Percentiles rank a stretch among this genome's conserved stretches.
phyloP scores from a whole-genome alignment of 805 yeast species.

The Sugiyamaella chiloensis region DNA sequence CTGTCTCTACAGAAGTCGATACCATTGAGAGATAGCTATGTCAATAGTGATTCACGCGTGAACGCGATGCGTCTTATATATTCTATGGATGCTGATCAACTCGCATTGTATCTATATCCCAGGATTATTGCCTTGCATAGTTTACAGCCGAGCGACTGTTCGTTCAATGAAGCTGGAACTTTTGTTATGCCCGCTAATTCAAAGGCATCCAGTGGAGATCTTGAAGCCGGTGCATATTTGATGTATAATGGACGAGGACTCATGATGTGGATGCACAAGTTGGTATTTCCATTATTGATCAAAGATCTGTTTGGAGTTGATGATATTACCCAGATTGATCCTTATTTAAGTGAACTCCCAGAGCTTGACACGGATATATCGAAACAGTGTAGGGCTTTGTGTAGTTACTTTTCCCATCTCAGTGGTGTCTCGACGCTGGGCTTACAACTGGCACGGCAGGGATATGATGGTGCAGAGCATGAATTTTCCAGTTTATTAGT shows the following conservation, averaged over 20 bases:
- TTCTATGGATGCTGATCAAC: slow-evolving; percentile 51
- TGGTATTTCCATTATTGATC: slow-evolving; percentile 62
- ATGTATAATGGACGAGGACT: slow-evolving; percentile 64
- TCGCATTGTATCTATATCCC: slow-evolving; percentile 74
- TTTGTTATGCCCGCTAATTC: slow-evolving; percentile 51
- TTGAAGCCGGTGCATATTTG: slow-evolving; percentile 66
- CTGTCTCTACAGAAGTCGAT: slow-evolving; percentile 67
- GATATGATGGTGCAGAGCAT: slow-evolving; percentile 56
- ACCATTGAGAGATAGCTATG: slow-evolving; percentile 52
- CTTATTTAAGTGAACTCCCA: slow-evolving; percentile 61
- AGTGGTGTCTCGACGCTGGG: slow-evolving; percentile 42
- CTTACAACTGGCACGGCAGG: slow-evolving; percentile 61
- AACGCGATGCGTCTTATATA: slow-evolving; percentile 50
- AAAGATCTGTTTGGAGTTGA: slow-evolving; percentile 73
- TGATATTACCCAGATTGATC: slow-evolving; percentile 43
- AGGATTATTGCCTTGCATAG: slow-evolving; percentile 70
- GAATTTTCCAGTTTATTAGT: slow-evolving; percentile 59
- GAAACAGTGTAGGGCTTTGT: slow-evolving; percentile 59
- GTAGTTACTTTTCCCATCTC: slow-evolving; percentile 50
- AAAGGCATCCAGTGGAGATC: slow-evolving; percentile 41
- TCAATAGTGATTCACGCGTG: slow-evolving; percentile 62
- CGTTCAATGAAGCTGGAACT: slow-evolving; percentile 36
- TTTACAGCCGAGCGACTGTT: slow-evolving; percentile 56
- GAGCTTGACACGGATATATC: slow-evolving; percentile 66
- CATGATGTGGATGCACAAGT: slow-evolving; percentile 64